These are phyloP conservation scores for Taphrina deformans DNA, from an alignment of 1,139 yeast genomes.

Conservation along the genomic window DNA sequence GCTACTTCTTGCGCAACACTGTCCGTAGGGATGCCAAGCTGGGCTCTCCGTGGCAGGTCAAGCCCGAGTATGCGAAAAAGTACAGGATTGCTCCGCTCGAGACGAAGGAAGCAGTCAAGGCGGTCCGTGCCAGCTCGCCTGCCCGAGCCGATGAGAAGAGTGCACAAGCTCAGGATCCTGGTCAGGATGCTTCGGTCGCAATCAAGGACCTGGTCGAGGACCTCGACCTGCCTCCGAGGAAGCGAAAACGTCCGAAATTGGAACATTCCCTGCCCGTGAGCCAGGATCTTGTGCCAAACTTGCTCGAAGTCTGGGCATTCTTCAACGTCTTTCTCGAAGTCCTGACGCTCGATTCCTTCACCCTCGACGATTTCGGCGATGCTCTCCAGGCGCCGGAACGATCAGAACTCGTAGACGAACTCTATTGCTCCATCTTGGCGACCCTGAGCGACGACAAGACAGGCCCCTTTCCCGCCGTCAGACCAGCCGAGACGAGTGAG, in stretches of 20 bases:
- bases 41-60: slow-evolving; percentile 98
- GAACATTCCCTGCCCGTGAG: slow-evolving; percentile 34
- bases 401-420: slow-evolving; percentile 65
- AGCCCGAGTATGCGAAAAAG: slow-evolving; percentile 57
- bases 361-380: slow-evolving; percentile 74
- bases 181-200: not conserved
- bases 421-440: slow-evolving; percentile 60
- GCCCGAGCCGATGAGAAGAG: slow-evolving; percentile 34
- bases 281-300: slow-evolving; percentile 40
- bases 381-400: slow-evolving; percentile 56
- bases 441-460: slow-evolving; percentile 42
- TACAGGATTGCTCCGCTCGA: slow-evolving; percentile 45
- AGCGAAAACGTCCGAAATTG: slow-evolving; percentile 39
- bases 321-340: slow-evolving; percentile 69
- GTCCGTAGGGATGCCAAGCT: slow-evolving; percentile 76
- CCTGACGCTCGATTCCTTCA: slow-evolving; percentile 65
- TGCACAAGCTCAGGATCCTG: slow-evolving; percentile 39
- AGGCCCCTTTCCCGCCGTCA: slow-evolving; percentile 36
- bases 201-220: slow-evolving; percentile 36
- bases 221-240: slow-evolving; percentile 35
- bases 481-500: slow-evolving; percentile 34
- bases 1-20: slow-evolving; percentile 83
- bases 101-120: slow-evolving; percentile 6
- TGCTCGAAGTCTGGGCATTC: slow-evolving; percentile 70
- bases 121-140: slow-evolving; percentile 38